Evolutionary conservation across 2,329 filamentous ascomycete genomes (phyloP).

Genomic region (Microthyrium microscopicum): DNA sequence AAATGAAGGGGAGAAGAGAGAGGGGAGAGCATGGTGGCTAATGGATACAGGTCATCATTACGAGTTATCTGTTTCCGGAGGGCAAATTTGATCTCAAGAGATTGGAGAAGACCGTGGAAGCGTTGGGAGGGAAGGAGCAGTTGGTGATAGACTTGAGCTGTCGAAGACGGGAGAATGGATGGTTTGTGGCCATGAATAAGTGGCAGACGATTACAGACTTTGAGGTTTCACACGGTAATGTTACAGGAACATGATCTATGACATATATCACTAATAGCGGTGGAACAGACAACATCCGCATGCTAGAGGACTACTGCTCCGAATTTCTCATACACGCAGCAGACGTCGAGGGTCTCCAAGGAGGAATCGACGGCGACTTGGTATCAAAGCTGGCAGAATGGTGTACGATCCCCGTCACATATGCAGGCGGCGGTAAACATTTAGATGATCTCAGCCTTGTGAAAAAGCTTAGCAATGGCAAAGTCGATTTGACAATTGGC

Average conservation of each 20-base stretch:
- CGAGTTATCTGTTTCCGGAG: constrained; percentile 80
- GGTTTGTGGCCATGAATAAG: constrained; percentile 98
- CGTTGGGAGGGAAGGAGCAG: constrained; percentile 55
- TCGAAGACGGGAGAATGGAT: constrained; percentile 55
- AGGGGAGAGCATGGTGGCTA: not conserved
- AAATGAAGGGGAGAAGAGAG: not conserved
- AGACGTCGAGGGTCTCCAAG: constrained; percentile 87
- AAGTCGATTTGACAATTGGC: constrained; percentile 86
- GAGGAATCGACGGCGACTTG: constrained; percentile 74
- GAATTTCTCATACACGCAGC: constrained; percentile 96
- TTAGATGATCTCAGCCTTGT: constrained; percentile 72
- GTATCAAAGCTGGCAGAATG: constrained; percentile 63
- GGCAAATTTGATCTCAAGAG: constrained; percentile 65
- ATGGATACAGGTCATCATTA: constrained; percentile 71
- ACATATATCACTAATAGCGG: constrained; percentile 7
- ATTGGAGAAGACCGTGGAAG: constrained; percentile 55
- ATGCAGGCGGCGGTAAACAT: constrained; percentile 80
- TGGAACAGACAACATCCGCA: constrained; percentile 59
- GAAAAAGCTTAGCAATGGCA: constrained; percentile 58
- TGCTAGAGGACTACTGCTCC: constrained; percentile 79
- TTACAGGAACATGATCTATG: not conserved
- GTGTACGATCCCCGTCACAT: constrained; percentile 87
- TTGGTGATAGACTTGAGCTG: constrained; percentile 94
- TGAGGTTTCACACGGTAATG: constrained; percentile 68
- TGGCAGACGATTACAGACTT: constrained; percentile 98